A percentile compares a stretch with the other conserved stretches of the same genome.
Evolutionary conservation across 1,139 yeast genomes (phyloP).

Genomic region (Saccharomyces hybrid): DNA sequence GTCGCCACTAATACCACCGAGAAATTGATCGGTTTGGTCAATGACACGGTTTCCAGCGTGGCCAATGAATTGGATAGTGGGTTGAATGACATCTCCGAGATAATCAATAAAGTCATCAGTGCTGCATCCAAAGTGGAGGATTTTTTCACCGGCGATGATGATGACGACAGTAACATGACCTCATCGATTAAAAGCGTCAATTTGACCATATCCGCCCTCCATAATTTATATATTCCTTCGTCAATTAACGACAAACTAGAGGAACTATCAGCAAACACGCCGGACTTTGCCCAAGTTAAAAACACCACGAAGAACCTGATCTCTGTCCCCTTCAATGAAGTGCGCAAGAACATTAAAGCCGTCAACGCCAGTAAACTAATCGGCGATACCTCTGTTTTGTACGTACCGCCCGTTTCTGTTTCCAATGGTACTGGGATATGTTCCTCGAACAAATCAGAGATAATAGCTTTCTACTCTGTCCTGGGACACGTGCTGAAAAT

Average conservation of each 20-base stretch:
- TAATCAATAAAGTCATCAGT: conserved; percentile 45
- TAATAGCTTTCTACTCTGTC: conserved; percentile 33
- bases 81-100: conserved; percentile 43
- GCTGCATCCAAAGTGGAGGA: conserved; percentile 41
- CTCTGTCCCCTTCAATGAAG: conserved; percentile 45
- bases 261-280: conserved; percentile 42
- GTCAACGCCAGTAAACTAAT: conserved; percentile 22
- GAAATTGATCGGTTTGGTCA: conserved; percentile 49
- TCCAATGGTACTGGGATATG: conserved; percentile 17
- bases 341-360: conserved; percentile 38
- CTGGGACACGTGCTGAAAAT: conserved; percentile 31
- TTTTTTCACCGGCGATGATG: conserved; percentile 45
- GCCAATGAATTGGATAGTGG: conserved; percentile 60
- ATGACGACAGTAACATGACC: conserved; percentile 30
- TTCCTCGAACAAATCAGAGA: conserved; percentile 19
- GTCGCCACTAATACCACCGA: conserved; percentile 71
- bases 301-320: conserved; percentile 43
- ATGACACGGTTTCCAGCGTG: conserved; percentile 47
- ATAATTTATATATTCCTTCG: conserved; percentile 55
- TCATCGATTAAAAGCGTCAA: conserved; percentile 41
- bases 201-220: conserved; percentile 49
- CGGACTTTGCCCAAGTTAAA: conserved; percentile 51
- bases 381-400: conserved; percentile 17
- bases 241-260: conserved; percentile 49
- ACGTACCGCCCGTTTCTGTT: conserved; percentile 23